These are phyloP conservation scores for Penicillium argentinense DNA, from an alignment of 495 filamentous ascomycete species.

Conservation along the genomic window DNA sequence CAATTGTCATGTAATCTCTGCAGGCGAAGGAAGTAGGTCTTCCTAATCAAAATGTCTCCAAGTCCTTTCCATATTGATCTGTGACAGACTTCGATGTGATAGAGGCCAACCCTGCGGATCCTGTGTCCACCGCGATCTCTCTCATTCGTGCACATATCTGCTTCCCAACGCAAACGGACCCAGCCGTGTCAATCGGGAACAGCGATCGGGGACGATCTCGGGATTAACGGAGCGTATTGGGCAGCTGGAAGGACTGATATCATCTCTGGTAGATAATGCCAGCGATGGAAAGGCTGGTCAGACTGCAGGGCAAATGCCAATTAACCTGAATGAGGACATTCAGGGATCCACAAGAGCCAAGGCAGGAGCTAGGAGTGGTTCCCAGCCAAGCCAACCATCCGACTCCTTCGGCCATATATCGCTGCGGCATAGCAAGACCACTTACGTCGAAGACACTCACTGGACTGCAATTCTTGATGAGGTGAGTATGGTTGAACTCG, in stretches of 20 bases:
- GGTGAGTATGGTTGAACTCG: conserved; percentile 12
- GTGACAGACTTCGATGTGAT: conserved; percentile 27
- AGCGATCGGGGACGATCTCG: neutral
- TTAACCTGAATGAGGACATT: neutral
- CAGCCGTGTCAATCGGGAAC: conserved; percentile 1
- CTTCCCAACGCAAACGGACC: neutral
- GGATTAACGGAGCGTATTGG: conserved; percentile 24
- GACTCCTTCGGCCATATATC: conserved; percentile 11
- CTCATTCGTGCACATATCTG: conserved; percentile 27
- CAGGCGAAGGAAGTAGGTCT: conserved; percentile 28
- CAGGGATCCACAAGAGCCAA: neutral
- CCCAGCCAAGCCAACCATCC: neutral
- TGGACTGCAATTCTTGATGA: conserved; percentile 32
- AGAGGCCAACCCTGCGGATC: conserved; percentile 29
- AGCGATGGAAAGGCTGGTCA: too few species aligned
- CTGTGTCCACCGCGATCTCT: conserved; percentile 27
- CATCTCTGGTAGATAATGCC: conserved; percentile 21
- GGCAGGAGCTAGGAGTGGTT: too few species aligned
- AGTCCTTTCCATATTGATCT: conserved; percentile 3
- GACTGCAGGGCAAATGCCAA: too few species aligned
- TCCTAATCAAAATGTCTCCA: neutral
- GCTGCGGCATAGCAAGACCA: conserved; percentile 12
- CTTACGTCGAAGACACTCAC: conserved; percentile 29
- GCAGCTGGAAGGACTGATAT: conserved; percentile 27
- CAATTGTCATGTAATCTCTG: conserved; percentile 35